phyloP scores from a whole-genome alignment of 169 alveolate species.

The Plasmodium yoelii region DNA sequence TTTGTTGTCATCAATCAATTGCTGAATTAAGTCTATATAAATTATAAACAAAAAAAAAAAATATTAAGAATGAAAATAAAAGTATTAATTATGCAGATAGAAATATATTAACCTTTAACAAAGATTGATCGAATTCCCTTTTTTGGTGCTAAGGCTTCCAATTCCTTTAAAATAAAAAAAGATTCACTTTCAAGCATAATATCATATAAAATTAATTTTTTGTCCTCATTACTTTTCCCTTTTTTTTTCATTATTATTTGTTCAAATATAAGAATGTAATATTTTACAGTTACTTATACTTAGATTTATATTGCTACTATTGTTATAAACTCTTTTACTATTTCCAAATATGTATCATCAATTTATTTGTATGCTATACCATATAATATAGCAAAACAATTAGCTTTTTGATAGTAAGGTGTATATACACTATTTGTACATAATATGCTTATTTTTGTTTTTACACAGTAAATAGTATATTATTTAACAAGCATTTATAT shows the following conservation, averaged over 20 bases:
- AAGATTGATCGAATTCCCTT: slow-evolving; percentile 74
- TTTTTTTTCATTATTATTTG: slow-evolving; percentile 47
- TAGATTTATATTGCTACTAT: too few relatives aligned
- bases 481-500: too few relatives aligned
- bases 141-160: slow-evolving; percentile 72
- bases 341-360: too few relatives aligned
- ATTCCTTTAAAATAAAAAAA: slow-evolving; percentile 74
- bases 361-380: too few relatives aligned
- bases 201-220: slow-evolving; percentile 73
- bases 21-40: slow-evolving; percentile 73
- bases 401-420: too few relatives aligned
- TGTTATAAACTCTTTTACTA: too few relatives aligned
- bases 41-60: neutral
- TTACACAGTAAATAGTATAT: too few relatives aligned
- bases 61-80: neutral
- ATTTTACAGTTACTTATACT: too few relatives aligned
- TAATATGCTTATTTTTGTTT: too few relatives aligned
- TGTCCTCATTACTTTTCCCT: slow-evolving; percentile 76
- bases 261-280: neutral
- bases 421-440: too few relatives aligned
- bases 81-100: neutral
- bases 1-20: slow-evolving; percentile 76
- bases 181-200: slow-evolving; percentile 77
- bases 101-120: slow-evolving; percentile 74
- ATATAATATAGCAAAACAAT: too few relatives aligned